Evolutionary conservation across 306 rosid species (phyloP), one percentile per base, ranked within the genome.

Genomic region (Ormosia semicastrata): DNA sequence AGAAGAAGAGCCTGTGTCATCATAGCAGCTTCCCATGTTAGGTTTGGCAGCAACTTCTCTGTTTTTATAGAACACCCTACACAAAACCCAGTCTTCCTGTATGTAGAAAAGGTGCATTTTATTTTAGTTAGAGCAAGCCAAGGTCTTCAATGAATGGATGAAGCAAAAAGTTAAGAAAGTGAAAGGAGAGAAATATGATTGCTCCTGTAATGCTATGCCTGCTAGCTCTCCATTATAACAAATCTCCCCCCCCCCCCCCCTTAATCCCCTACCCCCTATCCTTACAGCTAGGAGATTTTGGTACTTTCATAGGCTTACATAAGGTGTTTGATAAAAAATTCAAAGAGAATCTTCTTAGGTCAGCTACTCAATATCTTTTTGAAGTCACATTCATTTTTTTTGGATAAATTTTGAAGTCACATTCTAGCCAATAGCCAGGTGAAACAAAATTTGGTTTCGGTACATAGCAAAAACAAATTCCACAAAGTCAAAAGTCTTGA

Each of bases 1-100:
- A 69, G 91, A 78, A 46, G 89, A 86, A 62, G 89, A 79, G 59
- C 91, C 87, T 24, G 88, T 83, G 84, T 94, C 90, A 58, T 89
- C 91, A 72, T 87, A 94, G 88, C 84, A 84, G 78, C 89, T 77
- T 83, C 88, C 94, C 63, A 87, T 73, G 83, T 88, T 89, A 15
- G 81, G 87, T 71, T 76, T 85, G 29, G 81, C 47, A 24, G 44
- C 76, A 39, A 78, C 73, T 71, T 91, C 97, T 85, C 91, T 90
- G 80, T 70, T 91, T 71, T 94, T 94, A 69, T 87, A 87, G 82
- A 94, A 91, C 66, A 91, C 90, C 82, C 94, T 94, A 71, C 97
- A 91, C 75, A 92, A 80, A 65, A 92, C 97, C 98, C 98, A 94
- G 29, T 92, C 98, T 81, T 92, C 97, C 98, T 94, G 91, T 37